A percentile compares a stretch with the other conserved stretches of the same genome.
These are phyloP conservation scores for Phytopythium litorale DNA, from an alignment of 352 stramenopile species.

Conservation along the genomic window DNA sequence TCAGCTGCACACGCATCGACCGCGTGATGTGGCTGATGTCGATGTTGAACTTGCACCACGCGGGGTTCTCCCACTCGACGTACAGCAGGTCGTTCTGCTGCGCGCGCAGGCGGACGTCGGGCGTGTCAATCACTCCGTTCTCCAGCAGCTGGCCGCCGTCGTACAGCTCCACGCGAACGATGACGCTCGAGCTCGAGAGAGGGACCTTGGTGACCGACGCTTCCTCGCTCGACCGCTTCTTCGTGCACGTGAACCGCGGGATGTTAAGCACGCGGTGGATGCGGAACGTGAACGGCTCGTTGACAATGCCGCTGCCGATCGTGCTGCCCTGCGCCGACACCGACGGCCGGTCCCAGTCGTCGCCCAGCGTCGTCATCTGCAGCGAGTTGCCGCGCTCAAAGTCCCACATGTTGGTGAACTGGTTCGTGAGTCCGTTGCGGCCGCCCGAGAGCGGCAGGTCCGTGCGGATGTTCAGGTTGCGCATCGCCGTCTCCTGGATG, in stretches of 20 bases:
- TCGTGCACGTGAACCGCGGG: constrained; percentile 57
- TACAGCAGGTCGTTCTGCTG: constrained; percentile 72
- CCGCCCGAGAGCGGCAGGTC: constrained; percentile 32
- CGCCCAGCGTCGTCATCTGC: constrained; percentile 69
- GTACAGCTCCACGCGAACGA: constrained; percentile 76
- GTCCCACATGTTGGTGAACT: constrained; percentile 59
- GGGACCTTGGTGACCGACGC: constrained; percentile 39
- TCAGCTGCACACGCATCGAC: constrained; percentile 76
- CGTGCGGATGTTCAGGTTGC: constrained; percentile 69
- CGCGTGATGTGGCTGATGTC: constrained; percentile 62
- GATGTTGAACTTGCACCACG: constrained; percentile 80
- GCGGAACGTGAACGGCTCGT: constrained; percentile 64
- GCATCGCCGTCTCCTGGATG: constrained; percentile 80
- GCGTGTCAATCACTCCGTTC: constrained; percentile 61
- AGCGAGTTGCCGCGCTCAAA: constrained; percentile 50
- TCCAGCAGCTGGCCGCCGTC: constrained; percentile 72
- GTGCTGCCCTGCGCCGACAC: constrained; percentile 15
- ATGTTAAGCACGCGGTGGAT: constrained; percentile 85
- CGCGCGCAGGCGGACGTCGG: constrained; percentile 63
- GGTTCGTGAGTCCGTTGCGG: constrained; percentile 27
- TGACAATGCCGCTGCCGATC: constrained; percentile 50
- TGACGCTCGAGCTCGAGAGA: constrained; percentile 56
- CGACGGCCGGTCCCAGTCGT: constrained; percentile 61
- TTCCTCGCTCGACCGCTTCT: constrained; percentile 71
- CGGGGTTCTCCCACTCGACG: constrained; percentile 65